Evolutionary conservation across 495 filamentous ascomycete species (phyloP).

Genomic region (Aspergillus cristatus): DNA sequence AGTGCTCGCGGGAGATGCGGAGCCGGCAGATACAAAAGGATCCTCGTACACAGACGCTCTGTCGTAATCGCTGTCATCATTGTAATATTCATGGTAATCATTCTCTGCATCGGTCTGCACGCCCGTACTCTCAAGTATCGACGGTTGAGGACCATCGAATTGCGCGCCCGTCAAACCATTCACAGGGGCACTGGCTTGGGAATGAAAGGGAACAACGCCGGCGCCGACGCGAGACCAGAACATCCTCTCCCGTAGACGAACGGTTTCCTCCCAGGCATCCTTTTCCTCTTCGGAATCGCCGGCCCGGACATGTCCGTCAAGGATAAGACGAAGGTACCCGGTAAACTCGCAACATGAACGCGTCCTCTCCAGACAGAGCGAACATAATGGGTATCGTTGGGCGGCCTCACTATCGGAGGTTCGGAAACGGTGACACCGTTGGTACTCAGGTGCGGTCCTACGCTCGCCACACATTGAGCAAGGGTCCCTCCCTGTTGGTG

Average conservation of each 20-base stretch:
- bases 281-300: constrained; percentile 70
- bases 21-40: constrained; percentile 8
- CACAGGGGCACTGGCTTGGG: constrained; percentile 11
- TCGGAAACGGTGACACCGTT: constrained; percentile 80
- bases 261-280: constrained; percentile 87
- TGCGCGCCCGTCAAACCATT: constrained; percentile 1
- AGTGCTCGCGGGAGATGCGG: constrained; percentile 5
- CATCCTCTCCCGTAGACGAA: constrained; percentile 82
- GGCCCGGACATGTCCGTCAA: constrained; percentile 75
- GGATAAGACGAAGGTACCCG: constrained; percentile 78
- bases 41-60: constrained; percentile 5
- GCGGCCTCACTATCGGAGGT: constrained; percentile 76
- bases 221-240: constrained; percentile 92
- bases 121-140: too few species aligned
- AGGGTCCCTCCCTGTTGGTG: constrained; percentile 48
- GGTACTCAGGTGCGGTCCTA: constrained; percentile 56
- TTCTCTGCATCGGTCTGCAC: not conserved
- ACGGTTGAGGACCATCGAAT: not conserved
- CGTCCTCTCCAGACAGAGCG: constrained; percentile 75
- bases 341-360: constrained; percentile 86
- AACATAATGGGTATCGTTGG: constrained; percentile 81
- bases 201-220: constrained; percentile 66
- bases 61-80: constrained; percentile 1
- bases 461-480: constrained; percentile 87
- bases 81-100: constrained; percentile 1